Evolutionary conservation across 148 eudicot genomes (phyloP).

Genomic region (Pharnaceum exiguum): DNA sequence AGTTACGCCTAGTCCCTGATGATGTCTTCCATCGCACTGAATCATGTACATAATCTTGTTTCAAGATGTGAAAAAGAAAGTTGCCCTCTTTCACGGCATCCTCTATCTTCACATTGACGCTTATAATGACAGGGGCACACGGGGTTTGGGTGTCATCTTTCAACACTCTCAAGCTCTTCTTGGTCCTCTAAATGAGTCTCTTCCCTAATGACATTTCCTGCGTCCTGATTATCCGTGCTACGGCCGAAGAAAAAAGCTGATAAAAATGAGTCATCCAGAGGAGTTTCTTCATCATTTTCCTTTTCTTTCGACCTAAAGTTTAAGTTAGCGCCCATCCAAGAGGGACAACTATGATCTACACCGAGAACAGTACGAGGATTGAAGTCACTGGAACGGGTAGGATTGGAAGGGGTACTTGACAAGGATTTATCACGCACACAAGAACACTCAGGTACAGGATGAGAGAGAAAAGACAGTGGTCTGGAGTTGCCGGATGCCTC

Average conservation of each 20-base stretch:
- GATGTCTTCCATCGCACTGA: too few species aligned
- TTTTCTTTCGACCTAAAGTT: conserved; percentile 28
- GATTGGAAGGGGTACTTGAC: conserved; percentile 12
- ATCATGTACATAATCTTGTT: too few species aligned
- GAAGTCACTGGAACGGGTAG: conserved; percentile 21
- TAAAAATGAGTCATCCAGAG: conserved; percentile 40
- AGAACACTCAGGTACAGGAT: conserved; percentile 79
- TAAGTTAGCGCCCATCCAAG: conserved; percentile 44
- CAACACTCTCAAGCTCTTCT: conserved; percentile 73
- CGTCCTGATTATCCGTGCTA: conserved; percentile 30
- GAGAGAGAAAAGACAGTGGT: conserved; percentile 62
- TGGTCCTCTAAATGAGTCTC: conserved; percentile 75
- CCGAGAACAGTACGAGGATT: conserved; percentile 34
- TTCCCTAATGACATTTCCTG: conserved; percentile 43
- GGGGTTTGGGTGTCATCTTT: conserved; percentile 34
- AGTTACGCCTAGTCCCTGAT: too few species aligned
- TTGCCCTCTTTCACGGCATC: not conserved
- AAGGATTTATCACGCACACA: conserved; percentile 31
- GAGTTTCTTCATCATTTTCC: conserved; percentile 57
- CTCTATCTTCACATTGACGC: not conserved
- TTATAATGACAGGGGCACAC: too few species aligned
- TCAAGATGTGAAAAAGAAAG: not conserved
- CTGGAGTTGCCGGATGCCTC: conserved; percentile 40
- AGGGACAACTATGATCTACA: conserved; percentile 47
- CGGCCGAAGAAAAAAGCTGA: conserved; percentile 44